Base-by-base conservation (phyloP, 2,329 filamentous ascomycete species). In the Bipolaris bicolor region DNA sequence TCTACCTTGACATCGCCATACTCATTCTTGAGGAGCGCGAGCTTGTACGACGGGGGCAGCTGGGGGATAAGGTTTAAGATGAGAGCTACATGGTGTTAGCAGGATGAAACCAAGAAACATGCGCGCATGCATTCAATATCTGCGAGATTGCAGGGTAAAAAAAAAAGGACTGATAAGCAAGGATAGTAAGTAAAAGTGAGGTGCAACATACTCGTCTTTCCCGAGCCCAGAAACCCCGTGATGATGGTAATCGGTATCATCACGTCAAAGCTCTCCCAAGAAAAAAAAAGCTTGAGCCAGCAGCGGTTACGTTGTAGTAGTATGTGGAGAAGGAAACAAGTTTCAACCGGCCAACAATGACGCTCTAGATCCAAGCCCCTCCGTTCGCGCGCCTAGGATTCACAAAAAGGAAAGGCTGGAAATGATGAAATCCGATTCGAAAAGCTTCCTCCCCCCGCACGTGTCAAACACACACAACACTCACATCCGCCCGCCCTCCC, bases 21-120 rank as follows among this genome's bases (percentile, higher is more conserved):
- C 80, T 99, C 95, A 79, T 99, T 99, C 77, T 99, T 99, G 53
- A 99, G 86, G 15, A 99, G 88, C 2, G 94, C 95, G 63, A 99
- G 90, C 56, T 89, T 90, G 86, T 99, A 98, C 63, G 88, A 89
- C 51, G 84, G 79, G n/a, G 88, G 88, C 13, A 99, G 88, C 80
- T 99, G 95, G 0, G 93, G 92, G 65, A 98, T 85, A 11, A 99
- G 89, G 78, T 95, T 95, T 61, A 99, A 88, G 63, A 99, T 92
- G 57, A 99, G 84, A 2, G 95, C 74, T 76, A 49, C 26, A 11
- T 44, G 47, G 36, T 15, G 44, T 52, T 43, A 51, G 44, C 15
- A 26, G 15, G n/a, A 15, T 2, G 29, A 10, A 31, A 31, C 29
- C 29, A 31, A 31, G 29, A 31, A 31, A 31, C 29, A 31, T 31